phyloP scores from a whole-genome alignment of 768 basidiomycete species.

The Lentinula raphanica region DNA sequence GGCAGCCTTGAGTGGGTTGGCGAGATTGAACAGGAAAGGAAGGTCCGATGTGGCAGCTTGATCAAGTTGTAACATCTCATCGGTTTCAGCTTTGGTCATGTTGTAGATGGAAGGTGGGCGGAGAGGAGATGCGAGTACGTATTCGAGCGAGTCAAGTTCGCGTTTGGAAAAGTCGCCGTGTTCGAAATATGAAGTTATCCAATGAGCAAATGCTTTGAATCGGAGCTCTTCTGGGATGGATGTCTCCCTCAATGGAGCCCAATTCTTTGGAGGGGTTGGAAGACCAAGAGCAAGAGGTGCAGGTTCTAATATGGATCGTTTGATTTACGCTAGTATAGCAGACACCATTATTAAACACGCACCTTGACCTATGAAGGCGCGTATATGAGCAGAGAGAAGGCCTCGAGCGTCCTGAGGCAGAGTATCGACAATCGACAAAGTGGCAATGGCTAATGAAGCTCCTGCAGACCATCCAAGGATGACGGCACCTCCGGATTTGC shows the following conservation, averaged over 20 bases:
- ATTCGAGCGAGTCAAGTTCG: background rate
- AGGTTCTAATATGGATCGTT: slow-evolving; percentile 13
- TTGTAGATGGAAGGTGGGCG: slow-evolving; percentile 8
- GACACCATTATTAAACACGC: background rate
- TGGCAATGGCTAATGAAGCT: background rate
- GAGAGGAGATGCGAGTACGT: background rate
- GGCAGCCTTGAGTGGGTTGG: slow-evolving; percentile 9
- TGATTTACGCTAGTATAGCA: background rate
- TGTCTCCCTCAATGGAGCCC: slow-evolving; percentile 21
- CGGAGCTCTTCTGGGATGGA: slow-evolving; percentile 15
- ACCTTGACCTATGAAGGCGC: background rate
- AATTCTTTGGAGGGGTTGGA: slow-evolving; percentile 14
- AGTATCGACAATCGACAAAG: background rate
- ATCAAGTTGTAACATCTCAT: slow-evolving; percentile 10
- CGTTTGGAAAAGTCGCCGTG: slow-evolving; percentile 16
- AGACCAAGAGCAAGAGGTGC: slow-evolving; percentile 12
- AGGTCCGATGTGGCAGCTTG: slow-evolving; percentile 6
- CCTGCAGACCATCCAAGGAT: slow-evolving; percentile 5
- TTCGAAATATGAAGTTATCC: slow-evolving; percentile 16
- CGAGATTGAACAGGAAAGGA: background rate
- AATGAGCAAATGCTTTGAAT: slow-evolving; percentile 15
- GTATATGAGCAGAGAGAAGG: background rate
- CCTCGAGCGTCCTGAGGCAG: background rate
- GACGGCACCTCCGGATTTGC: slow-evolving; percentile 24
- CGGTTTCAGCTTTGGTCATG: slow-evolving; percentile 8